Evolutionary conservation across 345 rosid genomes (phyloP).

Genomic region (Cardiospermum halicacabum): DNA sequence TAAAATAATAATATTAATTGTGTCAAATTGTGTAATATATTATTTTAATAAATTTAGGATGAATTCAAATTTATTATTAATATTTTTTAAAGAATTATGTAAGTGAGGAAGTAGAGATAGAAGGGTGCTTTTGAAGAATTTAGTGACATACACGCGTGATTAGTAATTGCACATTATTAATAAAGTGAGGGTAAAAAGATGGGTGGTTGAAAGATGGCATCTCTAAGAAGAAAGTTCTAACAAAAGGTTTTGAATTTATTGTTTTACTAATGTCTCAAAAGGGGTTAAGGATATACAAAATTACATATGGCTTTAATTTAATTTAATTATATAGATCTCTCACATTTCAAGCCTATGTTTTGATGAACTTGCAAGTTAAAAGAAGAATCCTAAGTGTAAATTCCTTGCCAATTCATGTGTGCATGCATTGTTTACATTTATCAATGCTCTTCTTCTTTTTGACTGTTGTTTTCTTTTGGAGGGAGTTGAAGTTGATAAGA

Average conservation of each 20-base stretch:
- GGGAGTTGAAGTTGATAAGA: background rate
- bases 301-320: background rate
- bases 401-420: background rate
- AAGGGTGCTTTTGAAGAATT: slow-evolving; percentile 14
- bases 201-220: slow-evolving; percentile 11
- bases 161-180: background rate
- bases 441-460: slow-evolving; percentile 1
- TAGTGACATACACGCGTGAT: slow-evolving; percentile 20
- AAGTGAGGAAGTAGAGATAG: background rate
- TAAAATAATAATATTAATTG: too few species aligned
- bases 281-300: background rate
- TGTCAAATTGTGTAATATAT: too few species aligned
- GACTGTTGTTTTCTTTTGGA: background rate
- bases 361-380: background rate
- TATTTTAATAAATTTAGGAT: too few species aligned
- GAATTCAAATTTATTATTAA: too few species aligned
- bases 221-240: background rate
- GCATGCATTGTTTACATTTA: slow-evolving; percentile 4
- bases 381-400: slow-evolving; percentile 5
- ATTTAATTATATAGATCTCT: background rate
- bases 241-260: slow-evolving; percentile 5
- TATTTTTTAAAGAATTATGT: too few species aligned
- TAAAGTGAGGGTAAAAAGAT: background rate
- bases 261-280: slow-evolving; percentile 11
- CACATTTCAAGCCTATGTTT: background rate